These are phyloP conservation scores for Pseudocohnilembus persalinus DNA, from an alignment of 169 alveolate species.

Conservation along the genomic window DNA sequence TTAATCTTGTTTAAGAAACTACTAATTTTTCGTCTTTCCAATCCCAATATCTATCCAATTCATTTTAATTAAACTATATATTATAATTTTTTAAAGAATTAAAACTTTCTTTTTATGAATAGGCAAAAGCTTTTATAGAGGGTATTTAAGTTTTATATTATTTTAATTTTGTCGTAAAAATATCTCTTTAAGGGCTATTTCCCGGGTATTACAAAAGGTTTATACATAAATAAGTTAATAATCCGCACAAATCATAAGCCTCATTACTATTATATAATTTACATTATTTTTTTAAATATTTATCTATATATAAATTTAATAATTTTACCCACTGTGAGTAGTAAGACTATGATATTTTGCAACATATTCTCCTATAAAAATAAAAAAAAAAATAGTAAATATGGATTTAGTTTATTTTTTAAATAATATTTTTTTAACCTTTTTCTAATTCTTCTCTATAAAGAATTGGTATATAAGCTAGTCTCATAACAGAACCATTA, in stretches of 20 bases:
- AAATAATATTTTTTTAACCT: too few species aligned
- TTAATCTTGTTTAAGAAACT: background rate
- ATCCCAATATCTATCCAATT: background rate
- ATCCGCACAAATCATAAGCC: background rate
- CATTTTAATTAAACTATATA: too few species aligned
- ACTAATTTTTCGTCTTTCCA: background rate
- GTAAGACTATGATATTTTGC: background rate
- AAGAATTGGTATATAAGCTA: background rate
- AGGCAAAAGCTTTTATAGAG: background rate
- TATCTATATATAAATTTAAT: background rate
- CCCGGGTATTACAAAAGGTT: background rate
- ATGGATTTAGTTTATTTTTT: too few species aligned
- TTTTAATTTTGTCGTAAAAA: too few species aligned
- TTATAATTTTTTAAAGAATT: too few species aligned
- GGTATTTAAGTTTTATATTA: background rate
- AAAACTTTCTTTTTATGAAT: background rate
- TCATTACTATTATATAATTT: background rate
- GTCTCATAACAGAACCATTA: background rate
- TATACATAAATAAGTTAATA: background rate
- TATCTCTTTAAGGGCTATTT: background rate
- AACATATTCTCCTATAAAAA: background rate
- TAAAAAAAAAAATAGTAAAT: too few species aligned
- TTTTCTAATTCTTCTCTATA: background rate
- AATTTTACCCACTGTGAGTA: background rate
- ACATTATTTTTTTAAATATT: too few species aligned